A percentile compares a stretch with the other conserved stretches of the same genome.
Evolutionary conservation across 495 filamentous ascomycete species (phyloP).

Genomic region (Penicillium macrosclerotiorum): DNA sequence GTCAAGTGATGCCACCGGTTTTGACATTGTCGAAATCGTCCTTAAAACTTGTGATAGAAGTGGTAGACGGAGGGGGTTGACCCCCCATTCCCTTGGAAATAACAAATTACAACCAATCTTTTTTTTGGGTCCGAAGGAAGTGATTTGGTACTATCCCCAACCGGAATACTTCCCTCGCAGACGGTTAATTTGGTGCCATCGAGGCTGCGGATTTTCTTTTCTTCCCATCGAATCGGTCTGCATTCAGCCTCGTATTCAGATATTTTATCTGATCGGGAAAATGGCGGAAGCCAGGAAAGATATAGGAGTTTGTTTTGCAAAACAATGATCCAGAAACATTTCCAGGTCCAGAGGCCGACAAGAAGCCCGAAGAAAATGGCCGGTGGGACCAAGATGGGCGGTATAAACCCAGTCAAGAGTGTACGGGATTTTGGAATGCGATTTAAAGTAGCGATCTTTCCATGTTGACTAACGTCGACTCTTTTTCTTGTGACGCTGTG

Average conservation of each 20-base stretch:
- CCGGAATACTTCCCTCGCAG: conserved; percentile 45
- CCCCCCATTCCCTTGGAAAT: conserved; percentile 43
- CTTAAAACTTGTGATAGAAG: conserved; percentile 54
- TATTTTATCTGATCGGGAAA: conserved; percentile 52
- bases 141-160: not conserved
- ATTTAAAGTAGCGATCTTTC: not conserved
- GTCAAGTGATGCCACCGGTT: conserved; percentile 2
- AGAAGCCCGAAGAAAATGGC: conserved; percentile 64
- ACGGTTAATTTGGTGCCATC: conserved; percentile 64
- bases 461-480: not conserved
- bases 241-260: conserved; percentile 57
- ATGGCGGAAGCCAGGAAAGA: conserved; percentile 69
- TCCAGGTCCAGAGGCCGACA: conserved; percentile 69
- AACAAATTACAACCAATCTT: conserved; percentile 33
- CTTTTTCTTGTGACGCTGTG: not conserved
- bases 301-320: conserved; percentile 87
- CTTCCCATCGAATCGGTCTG: conserved; percentile 60
- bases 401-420: conserved; percentile 35
- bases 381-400: conserved; percentile 60
- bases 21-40: conserved; percentile 6
- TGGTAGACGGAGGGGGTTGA: conserved; percentile 62
- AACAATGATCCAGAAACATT: conserved; percentile 75
- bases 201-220: conserved; percentile 48
- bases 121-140: not conserved
- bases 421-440: not conserved